Evolutionary conservation across 1,139 yeast species (phyloP), one percentile per base, ranked within the genome.

Genomic region (Taphrina flavorubra): DNA sequence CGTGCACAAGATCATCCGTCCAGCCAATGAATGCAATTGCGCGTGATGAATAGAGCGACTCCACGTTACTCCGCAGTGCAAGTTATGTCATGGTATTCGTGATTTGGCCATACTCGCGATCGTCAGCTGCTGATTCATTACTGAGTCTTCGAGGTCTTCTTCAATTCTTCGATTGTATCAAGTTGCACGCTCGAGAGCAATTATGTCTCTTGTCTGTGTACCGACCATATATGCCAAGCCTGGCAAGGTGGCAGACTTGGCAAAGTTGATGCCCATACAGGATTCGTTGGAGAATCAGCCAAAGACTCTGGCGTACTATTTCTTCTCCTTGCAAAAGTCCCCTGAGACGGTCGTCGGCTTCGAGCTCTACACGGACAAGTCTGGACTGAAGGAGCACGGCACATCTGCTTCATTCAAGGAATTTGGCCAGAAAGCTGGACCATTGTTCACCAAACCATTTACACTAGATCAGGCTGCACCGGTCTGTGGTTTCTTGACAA

Each of bases 281-380:
- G 62, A 58, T 31, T 58, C 42, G 18, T 37, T 58, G 25, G 42
- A 31, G 39, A 58, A 58, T 44, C 62, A 63, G 37, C 61, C 67
- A 20, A 55, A 55, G 67, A 63, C 67, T 0, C 47, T 55, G 34
- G 67, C 67, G 6, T 63, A 63, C 42, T 63, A 55, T 39, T 63
- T 63, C 61, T 63, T 55, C 47, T 18, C 55, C 11, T 36, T 63
- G 8, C 40, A 36, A 20, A 57, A 53, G 13, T 34, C 56, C 8
- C 67, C 67, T 13, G 61, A 63, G 10, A 57, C 59, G 47, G n/a
- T 63, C 18, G 40, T 57, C 37, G 67, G 67, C 13, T 34, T 63
- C 36, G 67, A 63, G 40, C 37, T 63, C 31, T 63, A 63, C 61
- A 31, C 20, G 8, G 67, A 63, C 56, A 63, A 63, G 49, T 18